Evolutionary conservation across 352 stramenopile species (phyloP).

Genomic region (Pythium insidiosum): DNA sequence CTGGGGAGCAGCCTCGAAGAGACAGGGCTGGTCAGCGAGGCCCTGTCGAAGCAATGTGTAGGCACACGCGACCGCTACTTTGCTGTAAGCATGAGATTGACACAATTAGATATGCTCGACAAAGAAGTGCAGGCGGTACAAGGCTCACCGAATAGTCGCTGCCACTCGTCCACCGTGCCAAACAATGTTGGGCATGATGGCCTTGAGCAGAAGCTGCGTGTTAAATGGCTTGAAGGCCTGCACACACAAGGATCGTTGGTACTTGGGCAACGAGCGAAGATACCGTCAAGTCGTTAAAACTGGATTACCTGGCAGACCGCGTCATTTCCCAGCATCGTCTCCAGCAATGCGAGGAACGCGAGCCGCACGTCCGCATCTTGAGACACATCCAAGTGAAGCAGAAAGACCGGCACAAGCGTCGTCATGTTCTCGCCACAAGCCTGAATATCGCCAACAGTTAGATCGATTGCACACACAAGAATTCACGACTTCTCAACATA

Average conservation of each 20-base stretch:
- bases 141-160: slow-evolving; percentile 64
- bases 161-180: slow-evolving; percentile 84
- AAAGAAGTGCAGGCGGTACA: too few relatives aligned
- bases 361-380: slow-evolving; percentile 71
- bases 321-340: slow-evolving; percentile 69
- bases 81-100: slow-evolving; percentile 54
- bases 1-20: slow-evolving; percentile 81
- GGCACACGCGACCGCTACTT: slow-evolving; percentile 81
- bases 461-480: too few relatives aligned
- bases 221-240: slow-evolving; percentile 66
- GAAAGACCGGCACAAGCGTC: slow-evolving; percentile 47
- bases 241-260: neutral
- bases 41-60: slow-evolving; percentile 80
- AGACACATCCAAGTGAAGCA: slow-evolving; percentile 55
- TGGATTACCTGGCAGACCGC: slow-evolving; percentile 46
- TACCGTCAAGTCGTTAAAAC: too few relatives aligned
- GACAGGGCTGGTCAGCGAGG: slow-evolving; percentile 58
- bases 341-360: slow-evolving; percentile 74
- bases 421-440: slow-evolving; percentile 50
- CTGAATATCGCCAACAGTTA: slow-evolving; percentile 19
- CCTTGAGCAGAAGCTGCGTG: slow-evolving; percentile 49
- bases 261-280: neutral
- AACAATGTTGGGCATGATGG: slow-evolving; percentile 86
- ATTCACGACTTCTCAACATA: too few relatives aligned
- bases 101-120: too few relatives aligned